phyloP scores from a whole-genome alignment of 2,329 filamentous ascomycete genomes.

The Chlorencoelia australis region DNA sequence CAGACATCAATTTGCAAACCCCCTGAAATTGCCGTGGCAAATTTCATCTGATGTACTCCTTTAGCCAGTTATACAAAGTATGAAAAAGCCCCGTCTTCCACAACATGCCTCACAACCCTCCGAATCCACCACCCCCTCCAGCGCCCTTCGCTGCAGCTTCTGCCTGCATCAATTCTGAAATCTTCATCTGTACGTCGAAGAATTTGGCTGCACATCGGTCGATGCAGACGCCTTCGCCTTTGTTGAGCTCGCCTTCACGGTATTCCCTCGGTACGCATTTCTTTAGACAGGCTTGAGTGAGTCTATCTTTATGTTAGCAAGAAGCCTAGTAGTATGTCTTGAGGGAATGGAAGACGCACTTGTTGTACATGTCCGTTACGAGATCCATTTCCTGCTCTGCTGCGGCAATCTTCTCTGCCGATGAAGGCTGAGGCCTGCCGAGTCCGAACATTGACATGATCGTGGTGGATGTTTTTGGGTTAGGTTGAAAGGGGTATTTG shows the following conservation, averaged over 20 bases:
- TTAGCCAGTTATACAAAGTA: too few relatives aligned
- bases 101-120: constrained; percentile 34
- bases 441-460: constrained; percentile 67
- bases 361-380: constrained; percentile 95
- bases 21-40: too few relatives aligned
- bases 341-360: constrained; percentile 44
- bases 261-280: constrained; percentile 93
- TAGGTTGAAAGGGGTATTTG: too few relatives aligned
- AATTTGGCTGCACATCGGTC: constrained; percentile 97
- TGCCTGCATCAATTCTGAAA: constrained; percentile 91
- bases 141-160: constrained; percentile 62
- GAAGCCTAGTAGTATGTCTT: constrained; percentile 2
- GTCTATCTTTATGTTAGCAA: constrained; percentile 36
- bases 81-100: too few relatives aligned
- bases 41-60: too few relatives aligned
- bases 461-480: constrained; percentile 15
- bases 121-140: constrained; percentile 38
- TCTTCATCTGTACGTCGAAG: constrained; percentile 97
- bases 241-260: constrained; percentile 94
- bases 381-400: constrained; percentile 97
- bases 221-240: constrained; percentile 96
- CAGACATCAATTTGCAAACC: too few relatives aligned
- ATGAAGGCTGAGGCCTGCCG: constrained; percentile 72
- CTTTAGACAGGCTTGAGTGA: constrained; percentile 79
- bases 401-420: constrained; percentile 92